Base-by-base conservation (phyloP, 2,329 filamentous ascomycete genomes). In the Pseudogymnoascus pannorum region DNA sequence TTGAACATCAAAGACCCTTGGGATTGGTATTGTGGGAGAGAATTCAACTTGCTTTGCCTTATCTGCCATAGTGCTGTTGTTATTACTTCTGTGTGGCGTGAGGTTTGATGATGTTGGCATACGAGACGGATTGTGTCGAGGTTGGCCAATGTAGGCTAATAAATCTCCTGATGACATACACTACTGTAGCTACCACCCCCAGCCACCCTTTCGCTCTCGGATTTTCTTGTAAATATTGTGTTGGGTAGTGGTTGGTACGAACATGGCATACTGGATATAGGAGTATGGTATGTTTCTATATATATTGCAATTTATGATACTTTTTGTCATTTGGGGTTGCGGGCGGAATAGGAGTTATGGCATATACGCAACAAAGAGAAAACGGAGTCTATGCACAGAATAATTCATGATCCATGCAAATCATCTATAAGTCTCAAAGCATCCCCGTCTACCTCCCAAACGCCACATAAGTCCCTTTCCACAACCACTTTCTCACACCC, bases 361-460 rank as follows among this genome's bases (percentile, higher is more conserved):
- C 7, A 24, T 14, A 24, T 9, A 44, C 40, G 14, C 18, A 14
- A 24, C 12, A 3, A 24, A 24, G 5, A 44, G 42, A 14, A 29
- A 18, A 51, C 14, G n/a, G n/a, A 18, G 29, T 5, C 36, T 8
- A 16, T 16, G 14, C 44, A 16, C 5, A 51, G 12, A 51, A 16
- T 16, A 20, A 54, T 33, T 54, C 26, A 54, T 54, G 33, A 54
- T 31, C 48, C 48, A 54, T 54, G 48, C 48, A 54, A 54, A 29
- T 33, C 26, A 54, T 54, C 48, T 54, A 54, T 31, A 54, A 5
- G 26, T 18, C 26, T 54, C 24, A 31, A 54, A 31, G 26, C 48
- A 54, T 54, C 48, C 48, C 48, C 48, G 26, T 54, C 48, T 54
- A 54, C 48, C 26, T 33, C 26, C 26, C 48, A 33, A 54, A 54